These are phyloP conservation scores for Eragrostis tef DNA, from an alignment of 202 grass and related monocot genomes.

Conservation along the genomic window DNA sequence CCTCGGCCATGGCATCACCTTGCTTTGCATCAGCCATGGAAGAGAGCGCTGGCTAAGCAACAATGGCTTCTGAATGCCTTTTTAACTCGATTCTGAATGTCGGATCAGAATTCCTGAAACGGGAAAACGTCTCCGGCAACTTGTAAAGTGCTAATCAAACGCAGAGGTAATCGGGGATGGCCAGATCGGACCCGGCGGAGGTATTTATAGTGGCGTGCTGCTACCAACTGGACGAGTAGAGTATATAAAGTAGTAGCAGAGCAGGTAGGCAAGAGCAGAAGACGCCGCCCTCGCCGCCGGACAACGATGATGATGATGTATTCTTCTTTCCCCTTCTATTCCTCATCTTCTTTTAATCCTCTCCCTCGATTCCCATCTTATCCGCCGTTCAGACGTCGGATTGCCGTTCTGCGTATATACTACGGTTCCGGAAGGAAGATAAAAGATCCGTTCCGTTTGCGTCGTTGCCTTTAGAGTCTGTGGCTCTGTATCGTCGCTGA, in stretches of 20 bases:
- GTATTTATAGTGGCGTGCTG: constrained; percentile 28
- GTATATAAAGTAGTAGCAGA: not conserved
- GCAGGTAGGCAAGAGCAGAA: not conserved
- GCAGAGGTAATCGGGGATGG: not conserved
- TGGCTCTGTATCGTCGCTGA: not conserved
- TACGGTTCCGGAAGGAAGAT: not conserved
- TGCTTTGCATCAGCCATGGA: constrained; percentile 45
- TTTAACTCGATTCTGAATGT: too few species aligned
- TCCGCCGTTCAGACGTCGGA: not conserved
- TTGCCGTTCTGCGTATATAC: not conserved
- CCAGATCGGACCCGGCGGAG: not conserved
- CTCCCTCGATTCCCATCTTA: not conserved
- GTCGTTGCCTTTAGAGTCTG: not conserved
- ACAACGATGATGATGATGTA: not conserved
- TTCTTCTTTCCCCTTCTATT: not conserved
- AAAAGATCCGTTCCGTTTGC: not conserved
- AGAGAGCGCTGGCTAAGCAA: not conserved
- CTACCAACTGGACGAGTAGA: not conserved
- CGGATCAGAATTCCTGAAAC: not conserved
- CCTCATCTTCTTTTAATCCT: not conserved
- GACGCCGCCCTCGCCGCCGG: constrained; percentile 30
- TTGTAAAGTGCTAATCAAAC: not conserved
- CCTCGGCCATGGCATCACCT: constrained; percentile 15
- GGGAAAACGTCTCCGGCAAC: not conserved
- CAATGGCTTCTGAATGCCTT: not conserved